Evolutionary conservation across 2,329 filamentous ascomycete genomes (phyloP), one percentile per base, ranked within the genome.

Genomic region (Colletotrichum acutatum): DNA sequence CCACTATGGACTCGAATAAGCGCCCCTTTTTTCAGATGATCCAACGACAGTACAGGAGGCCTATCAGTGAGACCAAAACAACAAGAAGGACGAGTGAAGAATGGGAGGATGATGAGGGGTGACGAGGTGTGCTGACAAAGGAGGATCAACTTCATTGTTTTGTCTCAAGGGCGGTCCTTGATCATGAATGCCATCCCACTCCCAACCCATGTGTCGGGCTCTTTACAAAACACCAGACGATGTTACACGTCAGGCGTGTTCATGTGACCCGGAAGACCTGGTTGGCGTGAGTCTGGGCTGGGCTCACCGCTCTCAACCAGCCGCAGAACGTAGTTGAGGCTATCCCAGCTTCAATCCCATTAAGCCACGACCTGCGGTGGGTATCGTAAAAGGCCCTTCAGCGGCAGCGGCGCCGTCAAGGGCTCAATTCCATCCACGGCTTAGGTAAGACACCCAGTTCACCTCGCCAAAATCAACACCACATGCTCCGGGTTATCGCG

Each of bases 221-320:
- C 42, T n/a, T 49, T 56, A 46, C n/a, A 49, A 58, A 66, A 73
- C 66, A 66, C 56, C 71, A 66, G 60, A 73, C 56, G 60, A 60
- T 49, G 42, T 46, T 68, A 37, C 58, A 54, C 52, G 65, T 54
- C 52, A 32, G 19, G 30, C 24, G 52, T 30, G 66, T 56, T 60
- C 60, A 71, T 71, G 71, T 73, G 71, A 66, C 71, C 56, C 49
- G 46, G 42, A 59, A n/a, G 58, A 28, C 46, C 34, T 52, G 56
- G n/a, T 60, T 66, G 61, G 22, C 34, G 6, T 54, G 34, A 61
- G 19, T 24, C 32, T 61, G 49, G 56, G 49, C 59, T 53, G 19
- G 34, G 57, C 52, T 61, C 46, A 66, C 70, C 61, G 56, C 71
- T 61, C 56, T 49, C 46, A 42, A 46, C 12, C 60, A 42, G 53